Percentiles rank a stretch among this genome's conserved stretches.
These are phyloP conservation scores for Verticillium isaacii DNA, from an alignment of 2,329 filamentous ascomycete genomes.

Conservation along the genomic window DNA sequence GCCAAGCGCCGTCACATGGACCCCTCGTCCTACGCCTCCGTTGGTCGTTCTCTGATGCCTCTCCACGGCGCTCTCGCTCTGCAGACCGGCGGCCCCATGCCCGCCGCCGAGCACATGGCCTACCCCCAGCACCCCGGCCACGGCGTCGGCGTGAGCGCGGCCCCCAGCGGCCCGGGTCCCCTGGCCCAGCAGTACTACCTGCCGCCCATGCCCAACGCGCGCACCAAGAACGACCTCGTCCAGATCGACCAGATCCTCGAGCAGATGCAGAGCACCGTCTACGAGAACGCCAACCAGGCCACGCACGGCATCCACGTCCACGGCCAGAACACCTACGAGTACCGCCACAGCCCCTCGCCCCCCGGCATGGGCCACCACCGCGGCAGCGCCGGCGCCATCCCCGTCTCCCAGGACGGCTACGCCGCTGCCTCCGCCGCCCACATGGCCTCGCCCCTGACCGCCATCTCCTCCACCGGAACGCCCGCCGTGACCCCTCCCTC, in stretches of 20 bases:
- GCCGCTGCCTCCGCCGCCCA: slow-evolving; percentile 45
- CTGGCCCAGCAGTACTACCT: slow-evolving; percentile 80
- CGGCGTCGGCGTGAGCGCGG: slow-evolving; percentile 50
- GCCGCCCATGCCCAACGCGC: slow-evolving; percentile 78
- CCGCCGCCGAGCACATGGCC: slow-evolving; percentile 49
- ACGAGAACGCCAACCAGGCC: slow-evolving; percentile 82
- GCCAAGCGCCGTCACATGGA: slow-evolving; percentile 90
- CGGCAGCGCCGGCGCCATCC: slow-evolving; percentile 24
- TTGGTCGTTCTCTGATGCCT: slow-evolving; percentile 82
- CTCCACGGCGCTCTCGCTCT: slow-evolving; percentile 68
- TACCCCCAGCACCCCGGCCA: slow-evolving; percentile 19
- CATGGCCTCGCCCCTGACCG: slow-evolving; percentile 56
- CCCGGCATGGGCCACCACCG: slow-evolving; percentile 31
- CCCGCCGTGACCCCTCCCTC: slow-evolving; percentile 74
- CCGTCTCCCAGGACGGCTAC: slow-evolving; percentile 29
- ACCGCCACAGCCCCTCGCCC: slow-evolving; percentile 54
- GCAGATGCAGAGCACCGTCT: slow-evolving; percentile 93
- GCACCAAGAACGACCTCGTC: slow-evolving; percentile 89
- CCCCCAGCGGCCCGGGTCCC: slow-evolving; percentile 50
- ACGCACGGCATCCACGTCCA: slow-evolving; percentile 76
- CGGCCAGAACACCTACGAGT: slow-evolving; percentile 59
- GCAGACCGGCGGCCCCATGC: slow-evolving; percentile 41
- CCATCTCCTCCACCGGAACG: slow-evolving; percentile 60
- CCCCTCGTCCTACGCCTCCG: slow-evolving; percentile 81
- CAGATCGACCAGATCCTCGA: slow-evolving; percentile 94